These are phyloP conservation scores for Colletotrichum lindemuthianum DNA, from an alignment of 2,329 filamentous ascomycete genomes.

Conservation along the genomic window DNA sequence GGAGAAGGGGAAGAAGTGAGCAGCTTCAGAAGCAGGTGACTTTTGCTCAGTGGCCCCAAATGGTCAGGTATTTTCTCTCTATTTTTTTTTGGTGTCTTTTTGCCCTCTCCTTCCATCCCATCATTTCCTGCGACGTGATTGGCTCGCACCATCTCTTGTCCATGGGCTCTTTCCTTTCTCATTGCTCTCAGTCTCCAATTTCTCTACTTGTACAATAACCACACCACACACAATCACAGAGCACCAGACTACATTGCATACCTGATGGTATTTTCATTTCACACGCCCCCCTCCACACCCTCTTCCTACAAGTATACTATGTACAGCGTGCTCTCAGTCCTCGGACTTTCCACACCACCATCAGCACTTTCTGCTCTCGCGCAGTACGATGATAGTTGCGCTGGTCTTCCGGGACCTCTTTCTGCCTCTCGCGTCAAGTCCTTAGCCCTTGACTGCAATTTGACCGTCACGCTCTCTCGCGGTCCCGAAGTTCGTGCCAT, in stretches of 20 bases:
- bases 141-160: constrained; percentile 6
- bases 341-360: constrained; percentile 35
- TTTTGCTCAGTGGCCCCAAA: constrained; percentile 7
- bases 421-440: constrained; percentile 20
- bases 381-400: constrained; percentile 16
- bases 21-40: constrained; percentile 17
- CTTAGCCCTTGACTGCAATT: constrained; percentile 27
- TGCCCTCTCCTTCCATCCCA: constrained; percentile 30
- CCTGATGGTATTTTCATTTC: neutral
- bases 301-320: neutral
- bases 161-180: constrained; percentile 22
- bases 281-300: constrained; percentile 6
- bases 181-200: constrained; percentile 11
- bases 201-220: neutral
- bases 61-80: constrained; percentile 5
- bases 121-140: constrained; percentile 18
- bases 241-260: no score
- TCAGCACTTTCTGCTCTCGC: constrained; percentile 14
- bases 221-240: no score
- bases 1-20: constrained; percentile 2
- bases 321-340: constrained; percentile 26
- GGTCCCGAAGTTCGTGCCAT: constrained; percentile 32
- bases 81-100: neutral
- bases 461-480: constrained; percentile 14
- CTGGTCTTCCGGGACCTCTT: constrained; percentile 24